Evolutionary conservation across 495 filamentous ascomycete species (phyloP).

Genomic region (Xeromyces bisporus): DNA sequence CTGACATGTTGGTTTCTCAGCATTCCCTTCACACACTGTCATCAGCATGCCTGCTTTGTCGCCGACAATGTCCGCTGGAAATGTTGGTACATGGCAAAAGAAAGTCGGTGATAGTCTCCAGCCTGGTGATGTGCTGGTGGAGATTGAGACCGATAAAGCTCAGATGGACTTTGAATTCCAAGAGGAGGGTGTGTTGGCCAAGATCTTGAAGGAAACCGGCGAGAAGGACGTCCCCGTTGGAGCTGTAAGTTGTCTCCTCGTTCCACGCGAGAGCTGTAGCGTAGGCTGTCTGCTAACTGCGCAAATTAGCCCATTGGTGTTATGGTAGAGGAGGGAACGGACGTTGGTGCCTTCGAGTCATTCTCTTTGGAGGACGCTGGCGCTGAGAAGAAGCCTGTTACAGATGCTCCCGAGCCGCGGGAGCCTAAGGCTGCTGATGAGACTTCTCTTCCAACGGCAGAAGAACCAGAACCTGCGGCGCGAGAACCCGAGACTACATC

Average conservation of each 20-base stretch:
- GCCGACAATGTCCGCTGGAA: slow-evolving; percentile 91
- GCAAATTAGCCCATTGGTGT: slow-evolving; percentile 74
- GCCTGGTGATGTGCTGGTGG: slow-evolving; percentile 94
- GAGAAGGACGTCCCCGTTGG: slow-evolving; percentile 93
- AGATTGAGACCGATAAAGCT: slow-evolving; percentile 99
- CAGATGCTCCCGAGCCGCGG: slow-evolving; percentile 45
- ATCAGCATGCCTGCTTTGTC: slow-evolving; percentile 97
- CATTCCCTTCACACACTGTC: slow-evolving; percentile 82
- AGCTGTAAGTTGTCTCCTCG: slow-evolving; percentile 48
- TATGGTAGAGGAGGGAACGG: slow-evolving; percentile 76
- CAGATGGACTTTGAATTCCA: slow-evolving; percentile 99
- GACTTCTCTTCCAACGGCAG: slow-evolving; percentile 41
- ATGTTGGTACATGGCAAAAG: slow-evolving; percentile 97
- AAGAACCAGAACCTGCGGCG: slow-evolving; percentile 38
- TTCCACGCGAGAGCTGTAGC: neutral
- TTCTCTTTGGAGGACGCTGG: slow-evolving; percentile 86
- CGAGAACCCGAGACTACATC: slow-evolving; percentile 57
- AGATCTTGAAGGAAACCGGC: slow-evolving; percentile 82
- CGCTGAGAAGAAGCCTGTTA: slow-evolving; percentile 50
- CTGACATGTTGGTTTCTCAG: slow-evolving; percentile 24
- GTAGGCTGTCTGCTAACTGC: slow-evolving; percentile 3
- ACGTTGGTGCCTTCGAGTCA: slow-evolving; percentile 70
- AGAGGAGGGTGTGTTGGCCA: slow-evolving; percentile 90
- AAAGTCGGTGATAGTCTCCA: slow-evolving; percentile 74
- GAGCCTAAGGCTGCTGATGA: slow-evolving; percentile 36